Base-by-base conservation (phyloP, 805 yeast genomes). In the Candida anglica region DNA sequence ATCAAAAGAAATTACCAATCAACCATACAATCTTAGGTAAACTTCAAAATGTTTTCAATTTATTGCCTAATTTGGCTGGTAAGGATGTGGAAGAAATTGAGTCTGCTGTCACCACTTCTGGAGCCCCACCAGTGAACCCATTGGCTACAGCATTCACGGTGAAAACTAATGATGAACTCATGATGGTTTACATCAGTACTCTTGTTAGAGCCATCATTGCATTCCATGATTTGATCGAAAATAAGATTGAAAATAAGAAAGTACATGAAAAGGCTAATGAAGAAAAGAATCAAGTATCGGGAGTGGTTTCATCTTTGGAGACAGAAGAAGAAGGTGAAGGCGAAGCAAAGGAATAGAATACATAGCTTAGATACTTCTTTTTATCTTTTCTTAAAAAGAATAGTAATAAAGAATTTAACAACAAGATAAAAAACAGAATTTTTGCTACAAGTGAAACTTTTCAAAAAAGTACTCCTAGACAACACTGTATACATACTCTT, bases 181-280 rank as follows among this genome's bases (percentile, higher is more conserved):
- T 94, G 98, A 75, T 87, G 53, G 78, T 93, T 17, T 94, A 94
- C 57, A 79, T 93, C 44, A 77, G 93, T 50, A 81, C 91, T 33
- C 68, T 93, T 50, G 96, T 93, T 16, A 77, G 98, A 54, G 85
- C 98, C 5, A 89, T 94, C 50, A 84, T 93, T 53, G 94, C 98
- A 8, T 91, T 93, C 74, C 96, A 93, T 61, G 95, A 93, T 58
- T 74, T 93, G 59, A 93, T 93, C 54, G 98, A 93, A 51, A 94
- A 94, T 66, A 93, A 93, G 64, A 80, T 93, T 45, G 86, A 85
- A 47, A 88, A 88, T 58, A 81, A 79, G 53, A 73, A 69, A 47
- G 39, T 55, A 28, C 56, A 55, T 39, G 71, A 64, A 36, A 51
- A 44, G 24, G 50, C 46, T 20, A 27, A 39, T 18, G 42, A 32